Conservation (phyloP, 2,329 filamentous ascomycete species). For the Trichoderma cornu-damae region DNA sequence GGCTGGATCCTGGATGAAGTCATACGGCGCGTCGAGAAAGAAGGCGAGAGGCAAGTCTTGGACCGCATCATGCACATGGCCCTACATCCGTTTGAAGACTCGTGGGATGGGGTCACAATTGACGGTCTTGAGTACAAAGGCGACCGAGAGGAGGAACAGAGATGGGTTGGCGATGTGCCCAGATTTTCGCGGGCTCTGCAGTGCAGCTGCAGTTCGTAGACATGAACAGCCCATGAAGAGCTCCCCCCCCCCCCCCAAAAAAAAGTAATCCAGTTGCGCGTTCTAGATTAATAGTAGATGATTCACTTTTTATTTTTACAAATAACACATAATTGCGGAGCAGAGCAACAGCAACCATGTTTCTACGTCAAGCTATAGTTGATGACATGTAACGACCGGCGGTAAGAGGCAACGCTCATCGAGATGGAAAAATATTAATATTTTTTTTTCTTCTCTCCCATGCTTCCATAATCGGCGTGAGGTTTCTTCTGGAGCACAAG, state of each 20-base stretch:
- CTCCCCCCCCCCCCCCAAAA: no score
- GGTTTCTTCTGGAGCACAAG: slow-evolving; percentile 58
- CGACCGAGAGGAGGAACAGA: slow-evolving; percentile 67
- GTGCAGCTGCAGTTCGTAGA: slow-evolving; percentile 87
- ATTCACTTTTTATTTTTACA: no score
- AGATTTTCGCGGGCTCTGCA: slow-evolving; percentile 74
- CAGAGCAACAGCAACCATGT: neutral
- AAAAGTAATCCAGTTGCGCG: no score
- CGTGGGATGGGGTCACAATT: slow-evolving; percentile 54
- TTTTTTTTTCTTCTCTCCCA: slow-evolving; percentile 56
- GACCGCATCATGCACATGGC: slow-evolving; percentile 75
- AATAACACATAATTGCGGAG: neutral
- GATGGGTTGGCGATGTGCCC: slow-evolving; percentile 84
- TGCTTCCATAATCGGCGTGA: slow-evolving; percentile 69
- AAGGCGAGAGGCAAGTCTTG: slow-evolving; percentile 73
- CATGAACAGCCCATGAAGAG: no score
- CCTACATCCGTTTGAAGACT: slow-evolving; percentile 76
- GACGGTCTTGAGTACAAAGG: slow-evolving; percentile 48
- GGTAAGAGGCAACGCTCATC: slow-evolving; percentile 65
- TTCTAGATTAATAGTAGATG: no score
- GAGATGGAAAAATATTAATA: slow-evolving; percentile 44
- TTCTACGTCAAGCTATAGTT: slow-evolving; percentile 8
- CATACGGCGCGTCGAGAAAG: slow-evolving; percentile 81
- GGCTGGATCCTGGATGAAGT: slow-evolving; percentile 93
- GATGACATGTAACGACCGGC: slow-evolving; percentile 61